A percentile compares a stretch with the other conserved stretches of the same genome.
Evolutionary conservation across 2,329 filamentous ascomycete genomes (phyloP).

Genomic region (Xylariomycetidae sp.): DNA sequence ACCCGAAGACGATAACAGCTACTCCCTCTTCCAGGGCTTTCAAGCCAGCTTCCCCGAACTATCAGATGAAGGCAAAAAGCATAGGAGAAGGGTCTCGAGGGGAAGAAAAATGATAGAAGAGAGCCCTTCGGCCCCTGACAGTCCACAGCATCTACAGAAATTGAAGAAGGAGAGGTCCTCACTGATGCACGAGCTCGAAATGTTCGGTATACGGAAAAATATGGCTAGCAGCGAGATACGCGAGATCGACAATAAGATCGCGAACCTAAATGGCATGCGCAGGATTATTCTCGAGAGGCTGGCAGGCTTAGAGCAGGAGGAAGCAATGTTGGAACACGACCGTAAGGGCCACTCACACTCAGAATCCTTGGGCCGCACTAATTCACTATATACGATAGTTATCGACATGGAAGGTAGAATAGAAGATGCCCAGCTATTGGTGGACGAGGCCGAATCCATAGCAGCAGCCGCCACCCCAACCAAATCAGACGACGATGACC

Average conservation of each 20-base stretch:
- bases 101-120: constrained; percentile 73
- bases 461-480: constrained; percentile 48
- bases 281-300: constrained; percentile 85
- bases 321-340: constrained; percentile 84
- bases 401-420: constrained; percentile 58
- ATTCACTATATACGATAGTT: constrained; percentile 29
- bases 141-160: constrained; percentile 63
- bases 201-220: constrained; percentile 89
- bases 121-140: constrained; percentile 47
- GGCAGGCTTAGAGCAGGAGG: constrained; percentile 83
- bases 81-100: constrained; percentile 65
- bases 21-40: constrained; percentile 95
- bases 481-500: constrained; percentile 47
- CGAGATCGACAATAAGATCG: constrained; percentile 95
- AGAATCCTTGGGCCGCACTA: not conserved
- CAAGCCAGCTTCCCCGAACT: constrained; percentile 77
- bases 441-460: constrained; percentile 54
- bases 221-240: constrained; percentile 96
- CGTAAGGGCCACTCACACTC: no score
- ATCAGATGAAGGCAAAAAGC: constrained; percentile 65
- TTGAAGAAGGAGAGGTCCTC: constrained; percentile 76
- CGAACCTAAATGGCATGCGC: constrained; percentile 88
- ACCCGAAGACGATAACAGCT: constrained; percentile 78
- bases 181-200: constrained; percentile 81
- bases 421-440: constrained; percentile 56